Evolutionary conservation across 2,329 filamentous ascomycete species (phyloP), one percentile per base, ranked within the genome.

Genomic region (Colletotrichum sp.): DNA sequence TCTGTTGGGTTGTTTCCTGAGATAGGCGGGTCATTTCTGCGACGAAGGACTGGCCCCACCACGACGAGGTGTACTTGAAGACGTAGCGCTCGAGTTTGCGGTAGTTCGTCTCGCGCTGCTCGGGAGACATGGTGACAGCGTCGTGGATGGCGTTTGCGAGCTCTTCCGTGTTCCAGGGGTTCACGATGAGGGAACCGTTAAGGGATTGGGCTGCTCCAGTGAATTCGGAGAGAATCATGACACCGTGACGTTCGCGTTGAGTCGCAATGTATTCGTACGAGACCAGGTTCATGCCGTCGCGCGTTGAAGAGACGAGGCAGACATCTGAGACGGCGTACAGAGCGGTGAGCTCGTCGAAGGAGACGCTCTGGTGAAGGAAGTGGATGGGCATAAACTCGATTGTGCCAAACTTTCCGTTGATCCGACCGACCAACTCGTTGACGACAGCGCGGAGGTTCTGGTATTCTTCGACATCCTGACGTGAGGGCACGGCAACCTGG

Each of bases 331-430:
- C 94, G 18, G 95, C 95, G 83, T 99, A 99, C 10, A 99, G 91
- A 1, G 96, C 96, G 66, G 98, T 96, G 44, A 99, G 92, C 86
- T 99, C 97, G 80, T 98, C 96, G 80, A 99, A 98, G 65, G 93
- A 93, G 82, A 99, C 96, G 6, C 95, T 98, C 87, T 98, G 98
- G 88, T 99, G 97, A 81, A 99, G 93, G 88, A 98, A 99, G 86
- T 99, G 97, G 80, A 99, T 99, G 1, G 97, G 97, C 94, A 98
- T 98, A 87, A 98, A 99, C 85, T 99, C 96, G 81, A 99, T 94
- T 36, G 96, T 98, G 84, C 96, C 96, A 82, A 98, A 99, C 83
- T 95, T 96, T 82, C 97, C 97, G 83, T 99, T 99, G 87, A 99
- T 99, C 77, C 96, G 92, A 48, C 97, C 97, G 16, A 99, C 96